Evolutionary conservation across 148 eudicot species (phyloP).

Genomic region (Chenopodium suecicum): DNA sequence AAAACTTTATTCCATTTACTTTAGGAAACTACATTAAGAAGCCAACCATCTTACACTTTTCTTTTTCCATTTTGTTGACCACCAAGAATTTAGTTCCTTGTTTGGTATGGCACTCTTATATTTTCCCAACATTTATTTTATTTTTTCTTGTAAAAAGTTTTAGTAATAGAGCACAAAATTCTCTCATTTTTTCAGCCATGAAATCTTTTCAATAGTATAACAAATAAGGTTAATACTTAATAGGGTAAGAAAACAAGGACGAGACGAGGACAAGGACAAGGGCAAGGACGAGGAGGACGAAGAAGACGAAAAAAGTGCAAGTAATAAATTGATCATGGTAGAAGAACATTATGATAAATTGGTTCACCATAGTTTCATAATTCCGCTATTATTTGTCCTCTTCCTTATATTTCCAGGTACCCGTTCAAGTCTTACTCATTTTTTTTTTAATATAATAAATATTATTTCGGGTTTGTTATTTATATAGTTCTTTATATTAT

Average conservation of each 20-base stretch:
- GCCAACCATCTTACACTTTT: constrained; percentile 16
- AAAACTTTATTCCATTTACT: constrained; percentile 24
- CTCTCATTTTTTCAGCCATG: background rate
- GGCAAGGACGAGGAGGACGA: background rate
- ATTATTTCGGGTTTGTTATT: too few species aligned
- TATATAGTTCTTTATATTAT: background rate
- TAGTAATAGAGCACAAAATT: background rate
- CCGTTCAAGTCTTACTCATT: background rate
- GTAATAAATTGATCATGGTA: constrained; percentile 42
- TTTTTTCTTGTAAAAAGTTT: background rate
- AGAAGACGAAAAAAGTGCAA: background rate
- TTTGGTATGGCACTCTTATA: constrained; percentile 19
- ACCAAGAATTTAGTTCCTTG: constrained; percentile 21
- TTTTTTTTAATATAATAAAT: constrained; percentile 3
- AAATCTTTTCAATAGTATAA: background rate
- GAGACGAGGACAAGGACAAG: background rate
- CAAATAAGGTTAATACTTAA: background rate
- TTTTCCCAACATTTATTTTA: background rate
- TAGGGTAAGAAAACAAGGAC: background rate
- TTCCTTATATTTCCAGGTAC: constrained; percentile 65
- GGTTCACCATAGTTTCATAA: constrained; percentile 20
- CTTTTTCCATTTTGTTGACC: constrained; percentile 20
- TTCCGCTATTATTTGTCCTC: constrained; percentile 32
- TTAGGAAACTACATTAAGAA: constrained; percentile 21
- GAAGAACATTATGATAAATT: constrained; percentile 37